A percentile compares a stretch with the other conserved stretches of the same genome.
phyloP scores from a whole-genome alignment of 768 basidiomycete genomes.

The Pisolithus microcarpus region DNA sequence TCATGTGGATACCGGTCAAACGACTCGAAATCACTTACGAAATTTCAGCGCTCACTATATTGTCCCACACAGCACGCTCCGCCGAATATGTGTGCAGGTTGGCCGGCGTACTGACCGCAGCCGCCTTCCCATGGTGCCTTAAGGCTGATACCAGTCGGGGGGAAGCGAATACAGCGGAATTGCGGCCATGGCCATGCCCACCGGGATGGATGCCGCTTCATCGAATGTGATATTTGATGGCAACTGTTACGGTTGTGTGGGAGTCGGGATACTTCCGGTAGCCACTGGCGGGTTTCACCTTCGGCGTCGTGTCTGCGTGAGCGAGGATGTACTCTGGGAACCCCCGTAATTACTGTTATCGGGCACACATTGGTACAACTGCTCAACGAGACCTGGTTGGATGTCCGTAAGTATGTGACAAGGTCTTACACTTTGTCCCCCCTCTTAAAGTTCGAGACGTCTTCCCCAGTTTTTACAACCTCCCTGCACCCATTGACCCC shows the following conservation, averaged over 20 bases:
- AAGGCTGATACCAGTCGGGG: constrained; percentile 23
- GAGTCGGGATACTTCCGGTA: not conserved
- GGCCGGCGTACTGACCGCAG: constrained; percentile 22
- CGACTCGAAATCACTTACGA: not conserved
- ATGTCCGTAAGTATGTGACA: not conserved
- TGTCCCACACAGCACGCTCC: constrained; percentile 34
- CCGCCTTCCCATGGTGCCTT: constrained; percentile 30
- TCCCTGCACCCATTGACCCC: constrained; percentile 25
- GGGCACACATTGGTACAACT: not conserved
- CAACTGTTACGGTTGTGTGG: constrained; percentile 16
- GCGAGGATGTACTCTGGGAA: constrained; percentile 25
- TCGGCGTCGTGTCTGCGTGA: constrained; percentile 16
- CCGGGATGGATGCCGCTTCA: constrained; percentile 32
- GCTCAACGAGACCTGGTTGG: not conserved
- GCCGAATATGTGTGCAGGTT: constrained; percentile 31
- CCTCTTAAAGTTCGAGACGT: constrained; percentile 29
- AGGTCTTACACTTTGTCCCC: constrained; percentile 30
- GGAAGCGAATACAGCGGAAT: constrained; percentile 26
- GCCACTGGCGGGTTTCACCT: constrained; percentile 3
- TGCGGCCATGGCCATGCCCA: constrained; percentile 25
- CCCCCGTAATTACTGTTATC: constrained; percentile 1
- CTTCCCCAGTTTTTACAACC: constrained; percentile 33
- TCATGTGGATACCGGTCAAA: not conserved
- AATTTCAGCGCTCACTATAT: constrained; percentile 20
- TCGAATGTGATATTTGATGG: constrained; percentile 32